These are phyloP conservation scores for Wickerhamiella qilinensis DNA, from an alignment of 805 yeast species.

Conservation along the genomic window DNA sequence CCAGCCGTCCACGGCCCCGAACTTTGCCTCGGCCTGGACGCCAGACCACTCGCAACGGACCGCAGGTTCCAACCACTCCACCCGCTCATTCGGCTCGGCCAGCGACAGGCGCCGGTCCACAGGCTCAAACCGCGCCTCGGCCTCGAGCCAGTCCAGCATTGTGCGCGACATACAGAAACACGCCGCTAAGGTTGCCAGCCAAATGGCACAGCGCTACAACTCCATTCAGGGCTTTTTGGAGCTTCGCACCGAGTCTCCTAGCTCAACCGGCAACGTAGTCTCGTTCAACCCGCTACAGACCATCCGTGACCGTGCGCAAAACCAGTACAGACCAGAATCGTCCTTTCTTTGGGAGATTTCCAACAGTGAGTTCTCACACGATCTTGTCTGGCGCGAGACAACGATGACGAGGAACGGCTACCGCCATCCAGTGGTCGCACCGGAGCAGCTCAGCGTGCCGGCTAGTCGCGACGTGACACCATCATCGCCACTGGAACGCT, in stretches of 20 bases:
- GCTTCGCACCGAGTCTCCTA: conserved; percentile 2
- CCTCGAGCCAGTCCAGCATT: no score
- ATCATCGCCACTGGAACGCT: neutral
- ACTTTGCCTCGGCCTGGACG: no score
- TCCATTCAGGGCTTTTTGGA: conserved; percentile 1
- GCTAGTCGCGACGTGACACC: neutral
- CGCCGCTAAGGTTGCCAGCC: neutral
- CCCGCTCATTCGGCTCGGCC: no score
- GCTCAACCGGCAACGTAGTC: conserved; percentile 2
- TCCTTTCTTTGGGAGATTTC: conserved; percentile 14
- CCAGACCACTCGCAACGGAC: no score
- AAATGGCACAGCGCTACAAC: neutral
- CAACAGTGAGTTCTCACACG: conserved; percentile 14
- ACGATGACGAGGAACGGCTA: neutral
- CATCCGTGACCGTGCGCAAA: conserved; percentile 46
- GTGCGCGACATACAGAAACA: neutral
- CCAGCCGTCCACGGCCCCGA: no score
- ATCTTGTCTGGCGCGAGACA: conserved; percentile 9
- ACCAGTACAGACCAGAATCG: conserved; percentile 1
- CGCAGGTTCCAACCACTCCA: no score
- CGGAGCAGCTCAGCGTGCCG: neutral
- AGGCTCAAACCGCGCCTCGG: no score
- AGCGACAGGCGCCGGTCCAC: no score
- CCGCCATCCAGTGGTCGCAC: neutral
- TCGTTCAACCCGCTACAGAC: conserved; percentile 68